phyloP scores from a whole-genome alignment of 768 basidiomycete species.

The Paxillus involutus region DNA sequence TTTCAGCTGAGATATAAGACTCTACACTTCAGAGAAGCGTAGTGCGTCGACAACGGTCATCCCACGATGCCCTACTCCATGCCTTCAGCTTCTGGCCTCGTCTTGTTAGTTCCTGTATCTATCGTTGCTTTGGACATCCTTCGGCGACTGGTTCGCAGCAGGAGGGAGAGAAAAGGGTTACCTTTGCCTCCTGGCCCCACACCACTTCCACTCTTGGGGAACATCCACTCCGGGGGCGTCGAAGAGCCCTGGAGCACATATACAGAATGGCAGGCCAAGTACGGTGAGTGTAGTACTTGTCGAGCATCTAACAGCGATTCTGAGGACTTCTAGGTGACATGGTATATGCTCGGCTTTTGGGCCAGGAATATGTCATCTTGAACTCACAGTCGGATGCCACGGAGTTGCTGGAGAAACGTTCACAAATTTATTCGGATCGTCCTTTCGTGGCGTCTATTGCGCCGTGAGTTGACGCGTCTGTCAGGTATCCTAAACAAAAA shows the following conservation, averaged over 20 bases:
- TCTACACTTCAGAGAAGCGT: no score
- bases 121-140: not conserved
- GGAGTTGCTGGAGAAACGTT: conserved; percentile 48
- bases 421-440: conserved; percentile 48
- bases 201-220: conserved; percentile 6
- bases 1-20: no score
- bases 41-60: no score
- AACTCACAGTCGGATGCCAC: conserved; percentile 39
- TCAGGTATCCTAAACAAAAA: not conserved
- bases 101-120: not conserved
- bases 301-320: no score
- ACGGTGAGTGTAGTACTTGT: not conserved
- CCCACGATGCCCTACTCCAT: no score
- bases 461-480: not conserved
- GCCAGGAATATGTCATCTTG: conserved; percentile 43
- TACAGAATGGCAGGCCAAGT: conserved; percentile 4
- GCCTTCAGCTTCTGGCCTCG: not conserved
- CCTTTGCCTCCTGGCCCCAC: conserved; percentile 8
- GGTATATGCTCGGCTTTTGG: conserved; percentile 46
- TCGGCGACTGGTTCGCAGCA: not conserved
- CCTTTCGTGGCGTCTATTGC: conserved; percentile 18
- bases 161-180: not conserved
- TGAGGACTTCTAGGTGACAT: conserved; percentile 33
- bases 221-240: not conserved
- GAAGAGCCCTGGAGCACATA: conserved; percentile 9